phyloP scores from a whole-genome alignment of 495 filamentous ascomycete species.

The Talaromyces adpressus region DNA sequence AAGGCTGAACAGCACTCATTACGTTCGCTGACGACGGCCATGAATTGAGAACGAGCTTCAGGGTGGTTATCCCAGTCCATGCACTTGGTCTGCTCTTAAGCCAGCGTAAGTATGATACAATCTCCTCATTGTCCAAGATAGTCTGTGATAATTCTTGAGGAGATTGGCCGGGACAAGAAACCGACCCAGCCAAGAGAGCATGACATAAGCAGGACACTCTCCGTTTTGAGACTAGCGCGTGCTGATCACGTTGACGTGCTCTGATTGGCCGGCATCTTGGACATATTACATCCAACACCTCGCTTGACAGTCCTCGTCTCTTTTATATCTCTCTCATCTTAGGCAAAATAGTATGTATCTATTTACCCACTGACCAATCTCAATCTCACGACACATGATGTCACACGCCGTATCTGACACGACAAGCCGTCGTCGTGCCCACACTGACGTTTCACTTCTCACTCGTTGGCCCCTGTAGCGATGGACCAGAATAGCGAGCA shows the following conservation, averaged over 20 bases:
- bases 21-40: too few relatives aligned
- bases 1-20: too few relatives aligned
- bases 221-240: background rate
- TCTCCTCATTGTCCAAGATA: background rate
- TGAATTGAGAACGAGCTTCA: too few relatives aligned
- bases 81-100: too few relatives aligned
- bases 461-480: background rate
- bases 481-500: background rate
- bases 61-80: too few relatives aligned
- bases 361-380: background rate
- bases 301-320: background rate
- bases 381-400: background rate
- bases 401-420: background rate
- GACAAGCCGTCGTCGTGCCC: background rate
- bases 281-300: background rate
- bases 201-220: background rate
- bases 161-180: background rate
- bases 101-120: background rate
- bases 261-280: background rate
- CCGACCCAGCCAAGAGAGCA: background rate
- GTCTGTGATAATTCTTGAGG: too few relatives aligned
- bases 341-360: too few relatives aligned
- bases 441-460: background rate
- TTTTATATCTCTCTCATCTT: background rate
- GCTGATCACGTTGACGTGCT: background rate